Conservation (phyloP, 495 filamentous ascomycete genomes). For the Coniosporium apollinis region DNA sequence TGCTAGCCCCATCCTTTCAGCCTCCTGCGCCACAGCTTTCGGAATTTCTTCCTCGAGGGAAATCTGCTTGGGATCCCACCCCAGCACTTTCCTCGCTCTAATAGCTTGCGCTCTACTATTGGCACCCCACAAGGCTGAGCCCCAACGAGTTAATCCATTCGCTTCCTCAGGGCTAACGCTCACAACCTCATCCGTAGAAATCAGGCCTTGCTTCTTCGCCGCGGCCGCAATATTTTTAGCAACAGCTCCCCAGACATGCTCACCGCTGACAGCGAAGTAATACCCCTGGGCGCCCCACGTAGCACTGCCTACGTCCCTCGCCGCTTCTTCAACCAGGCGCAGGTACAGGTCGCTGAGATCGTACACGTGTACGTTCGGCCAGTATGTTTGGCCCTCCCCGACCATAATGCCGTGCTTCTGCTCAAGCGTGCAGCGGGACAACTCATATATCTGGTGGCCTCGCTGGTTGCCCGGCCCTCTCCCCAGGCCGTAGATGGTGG, state of each 20-base stretch:
- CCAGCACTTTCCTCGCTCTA: constrained; percentile 41
- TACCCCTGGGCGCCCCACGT: constrained; percentile 59
- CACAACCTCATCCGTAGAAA: constrained; percentile 37
- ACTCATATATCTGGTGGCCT: constrained; percentile 45
- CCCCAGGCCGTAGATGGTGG: constrained; percentile 60
- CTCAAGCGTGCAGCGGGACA: constrained; percentile 40
- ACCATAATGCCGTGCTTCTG: constrained; percentile 47
- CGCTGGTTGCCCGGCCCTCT: constrained; percentile 52
- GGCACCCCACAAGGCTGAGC: constrained; percentile 27
- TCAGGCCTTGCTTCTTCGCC: constrained; percentile 45
- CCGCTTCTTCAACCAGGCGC: constrained; percentile 47
- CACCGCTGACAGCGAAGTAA: constrained; percentile 55
- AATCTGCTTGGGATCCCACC: constrained; percentile 37
- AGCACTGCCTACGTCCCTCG: constrained; percentile 38
- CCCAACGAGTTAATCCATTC: constrained; percentile 10
- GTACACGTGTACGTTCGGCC: constrained; percentile 59
- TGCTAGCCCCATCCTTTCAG: constrained; percentile 22
- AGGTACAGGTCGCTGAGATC: constrained; percentile 54
- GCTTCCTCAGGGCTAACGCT: constrained; percentile 16
- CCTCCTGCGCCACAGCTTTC: constrained; percentile 28
- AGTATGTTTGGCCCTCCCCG: constrained; percentile 45
- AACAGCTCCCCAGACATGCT: constrained; percentile 56
- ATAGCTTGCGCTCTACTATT: constrained; percentile 42
- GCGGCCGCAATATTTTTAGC: constrained; percentile 40
- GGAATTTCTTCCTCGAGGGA: constrained; percentile 36